phyloP scores from a whole-genome alignment of 169 alveolate genomes.

The Plasmodium knowlesi region DNA sequence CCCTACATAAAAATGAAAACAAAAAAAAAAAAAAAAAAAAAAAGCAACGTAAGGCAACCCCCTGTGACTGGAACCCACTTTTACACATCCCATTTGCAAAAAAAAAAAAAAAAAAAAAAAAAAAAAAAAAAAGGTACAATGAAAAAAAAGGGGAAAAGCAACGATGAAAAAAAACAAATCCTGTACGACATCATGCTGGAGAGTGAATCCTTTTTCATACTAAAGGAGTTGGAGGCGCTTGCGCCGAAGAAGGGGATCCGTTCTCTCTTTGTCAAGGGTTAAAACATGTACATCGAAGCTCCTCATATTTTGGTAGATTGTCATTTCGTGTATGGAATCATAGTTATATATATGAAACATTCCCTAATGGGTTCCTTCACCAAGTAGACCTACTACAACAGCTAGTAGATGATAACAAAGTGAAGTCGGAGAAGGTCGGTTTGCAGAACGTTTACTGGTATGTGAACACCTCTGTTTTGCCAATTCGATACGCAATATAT shows the following conservation, averaged over 20 bases:
- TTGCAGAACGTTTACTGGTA: constrained; percentile 75
- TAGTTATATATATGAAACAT: background rate
- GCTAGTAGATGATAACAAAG: constrained; percentile 75
- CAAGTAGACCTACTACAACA: constrained; percentile 73
- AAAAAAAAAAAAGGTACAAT: background rate
- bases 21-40: background rate
- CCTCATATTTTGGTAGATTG: background rate
- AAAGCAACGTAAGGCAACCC: background rate
- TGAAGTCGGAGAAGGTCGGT: constrained; percentile 76
- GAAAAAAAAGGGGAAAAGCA: constrained; percentile 73
- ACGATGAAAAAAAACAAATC: constrained; percentile 74
- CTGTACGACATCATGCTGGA: constrained; percentile 76
- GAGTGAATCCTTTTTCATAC: constrained; percentile 70
- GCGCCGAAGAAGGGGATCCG: constrained; percentile 74
- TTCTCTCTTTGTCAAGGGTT: constrained; percentile 76
- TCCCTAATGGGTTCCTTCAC: background rate
- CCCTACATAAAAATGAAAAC: background rate
- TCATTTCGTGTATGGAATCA: background rate
- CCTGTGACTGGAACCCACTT: background rate
- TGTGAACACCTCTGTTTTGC: background rate
- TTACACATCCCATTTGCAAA: background rate
- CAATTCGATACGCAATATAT: background rate
- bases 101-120: no score
- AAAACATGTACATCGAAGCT: background rate
- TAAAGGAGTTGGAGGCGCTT: constrained; percentile 74